These are phyloP conservation scores for Syzygium malaccense DNA, from an alignment of 441 rosid genomes.

Conservation along the genomic window DNA sequence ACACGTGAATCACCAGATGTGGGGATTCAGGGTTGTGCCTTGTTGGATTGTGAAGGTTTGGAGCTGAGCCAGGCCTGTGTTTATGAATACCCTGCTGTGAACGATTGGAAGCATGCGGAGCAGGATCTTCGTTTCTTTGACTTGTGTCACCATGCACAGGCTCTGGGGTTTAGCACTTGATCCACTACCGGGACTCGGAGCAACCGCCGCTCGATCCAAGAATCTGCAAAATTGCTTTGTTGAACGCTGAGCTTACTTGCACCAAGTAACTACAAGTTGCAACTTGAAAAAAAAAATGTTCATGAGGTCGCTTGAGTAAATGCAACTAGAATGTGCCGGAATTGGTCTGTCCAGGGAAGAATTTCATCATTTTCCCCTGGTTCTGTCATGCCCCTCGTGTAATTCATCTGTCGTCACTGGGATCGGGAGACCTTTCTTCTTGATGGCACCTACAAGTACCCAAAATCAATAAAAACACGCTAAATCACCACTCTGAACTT, in stretches of 20 bases:
- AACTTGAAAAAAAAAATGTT: background rate
- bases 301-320: background rate
- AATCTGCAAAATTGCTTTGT: slow-evolving; percentile 18
- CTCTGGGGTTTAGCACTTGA: slow-evolving; percentile 36
- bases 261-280: too few relatives aligned
- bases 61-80: slow-evolving; percentile 64
- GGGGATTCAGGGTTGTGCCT: slow-evolving; percentile 52
- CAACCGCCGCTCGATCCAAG: slow-evolving; percentile 52
- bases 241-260: background rate
- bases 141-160: slow-evolving; percentile 49
- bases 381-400: slow-evolving; percentile 37
- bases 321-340: slow-evolving; percentile 23
- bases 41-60: slow-evolving; percentile 62
- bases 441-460: slow-evolving; percentile 44
- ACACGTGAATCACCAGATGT: slow-evolving; percentile 27
- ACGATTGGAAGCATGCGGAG: slow-evolving; percentile 54
- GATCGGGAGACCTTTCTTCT: slow-evolving; percentile 28
- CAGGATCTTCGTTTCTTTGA: slow-evolving; percentile 60
- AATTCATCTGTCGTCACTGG: slow-evolving; percentile 38
- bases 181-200: background rate
- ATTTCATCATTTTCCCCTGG: slow-evolving; percentile 21
- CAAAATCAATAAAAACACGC: background rate
- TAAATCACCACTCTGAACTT: background rate
- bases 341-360: slow-evolving; percentile 39
- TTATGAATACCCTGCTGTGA: slow-evolving; percentile 52